A percentile compares a stretch with the other conserved stretches of the same genome.
Conservation (phyloP, 1,139 yeast genomes). For the Candida pseudocylindracea region DNA sequence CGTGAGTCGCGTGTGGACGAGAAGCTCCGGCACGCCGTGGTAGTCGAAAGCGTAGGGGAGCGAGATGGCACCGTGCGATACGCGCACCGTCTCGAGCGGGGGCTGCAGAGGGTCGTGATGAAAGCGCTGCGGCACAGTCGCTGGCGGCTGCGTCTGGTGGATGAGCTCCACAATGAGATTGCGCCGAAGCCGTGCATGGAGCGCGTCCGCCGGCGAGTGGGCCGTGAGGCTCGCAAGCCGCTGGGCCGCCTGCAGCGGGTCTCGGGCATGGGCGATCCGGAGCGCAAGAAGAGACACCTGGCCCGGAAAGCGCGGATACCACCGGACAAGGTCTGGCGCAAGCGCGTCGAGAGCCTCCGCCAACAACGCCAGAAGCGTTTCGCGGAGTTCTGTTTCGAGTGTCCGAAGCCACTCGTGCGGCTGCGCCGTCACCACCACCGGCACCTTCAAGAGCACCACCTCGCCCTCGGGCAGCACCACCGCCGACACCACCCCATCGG, state of each 20-base stretch:
- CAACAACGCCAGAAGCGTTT: constrained; percentile 19
- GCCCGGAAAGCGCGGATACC: background rate
- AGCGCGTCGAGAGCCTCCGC: background rate
- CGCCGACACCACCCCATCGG: constrained; percentile 17
- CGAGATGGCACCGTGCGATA: constrained; percentile 24
- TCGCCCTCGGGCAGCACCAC: constrained; percentile 50
- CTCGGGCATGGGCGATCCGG: background rate
- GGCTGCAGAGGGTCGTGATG: constrained; percentile 29
- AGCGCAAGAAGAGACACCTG: background rate
- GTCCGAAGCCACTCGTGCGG: constrained; percentile 42
- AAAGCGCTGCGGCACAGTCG: constrained; percentile 39
- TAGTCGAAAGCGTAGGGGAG: constrained; percentile 67
- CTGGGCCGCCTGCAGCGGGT: too few relatives aligned
- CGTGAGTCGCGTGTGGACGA: constrained; percentile 62
- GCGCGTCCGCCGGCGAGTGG: too few relatives aligned
- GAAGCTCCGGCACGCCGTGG: constrained; percentile 49
- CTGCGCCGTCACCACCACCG: constrained; percentile 16
- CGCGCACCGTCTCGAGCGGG: constrained; percentile 5
- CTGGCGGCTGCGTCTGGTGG: constrained; percentile 23
- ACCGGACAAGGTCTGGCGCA: too few relatives aligned
- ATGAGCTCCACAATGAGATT: too few relatives aligned
- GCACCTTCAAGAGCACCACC: constrained; percentile 18
- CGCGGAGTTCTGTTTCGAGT: constrained; percentile 31
- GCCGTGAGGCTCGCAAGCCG: too few relatives aligned
- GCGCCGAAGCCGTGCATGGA: too few relatives aligned